A percentile compares a stretch with the other conserved stretches of the same genome.
phyloP scores from a whole-genome alignment of 1,284 basidiomycete genomes.

The Agroathelia rolfsii region DNA sequence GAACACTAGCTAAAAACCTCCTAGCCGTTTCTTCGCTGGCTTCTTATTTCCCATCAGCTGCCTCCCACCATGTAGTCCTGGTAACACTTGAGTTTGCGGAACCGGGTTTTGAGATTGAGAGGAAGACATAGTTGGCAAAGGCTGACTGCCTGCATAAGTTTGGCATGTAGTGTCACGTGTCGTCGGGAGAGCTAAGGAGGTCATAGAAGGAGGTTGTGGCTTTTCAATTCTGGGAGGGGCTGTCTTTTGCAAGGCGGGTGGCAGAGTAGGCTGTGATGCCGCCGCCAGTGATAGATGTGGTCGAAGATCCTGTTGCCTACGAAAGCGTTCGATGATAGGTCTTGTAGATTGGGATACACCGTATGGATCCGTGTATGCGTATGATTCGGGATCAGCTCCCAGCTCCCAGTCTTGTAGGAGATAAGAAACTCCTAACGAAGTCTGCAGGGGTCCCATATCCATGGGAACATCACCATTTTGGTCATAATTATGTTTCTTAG shows the following conservation, averaged over 20 bases:
- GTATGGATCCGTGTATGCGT: conserved; percentile 48
- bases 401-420: conserved; percentile 60
- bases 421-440: conserved; percentile 45
- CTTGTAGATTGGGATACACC: conserved; percentile 24
- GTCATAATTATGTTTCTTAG: conserved; percentile 1
- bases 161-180: not conserved
- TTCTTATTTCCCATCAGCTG: conserved; percentile 42
- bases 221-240: too few relatives aligned
- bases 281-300: too few relatives aligned
- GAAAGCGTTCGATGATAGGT: too few relatives aligned
- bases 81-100: conserved; percentile 59
- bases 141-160: conserved; percentile 2
- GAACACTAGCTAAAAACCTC: conserved; percentile 64
- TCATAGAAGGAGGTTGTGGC: too few relatives aligned
- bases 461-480: conserved; percentile 11
- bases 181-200: too few relatives aligned
- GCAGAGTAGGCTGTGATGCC: too few relatives aligned
- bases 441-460: conserved; percentile 11
- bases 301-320: too few relatives aligned
- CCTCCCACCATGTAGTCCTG: conserved; percentile 64
- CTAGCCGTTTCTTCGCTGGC: conserved; percentile 55
- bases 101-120: conserved; percentile 34
- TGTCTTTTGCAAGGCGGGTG: too few relatives aligned
- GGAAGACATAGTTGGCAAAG: conserved; percentile 5
- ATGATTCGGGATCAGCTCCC: conserved; percentile 39